Evolutionary conservation across 345 rosid genomes (phyloP).

Genomic region (Mangifera indica): DNA sequence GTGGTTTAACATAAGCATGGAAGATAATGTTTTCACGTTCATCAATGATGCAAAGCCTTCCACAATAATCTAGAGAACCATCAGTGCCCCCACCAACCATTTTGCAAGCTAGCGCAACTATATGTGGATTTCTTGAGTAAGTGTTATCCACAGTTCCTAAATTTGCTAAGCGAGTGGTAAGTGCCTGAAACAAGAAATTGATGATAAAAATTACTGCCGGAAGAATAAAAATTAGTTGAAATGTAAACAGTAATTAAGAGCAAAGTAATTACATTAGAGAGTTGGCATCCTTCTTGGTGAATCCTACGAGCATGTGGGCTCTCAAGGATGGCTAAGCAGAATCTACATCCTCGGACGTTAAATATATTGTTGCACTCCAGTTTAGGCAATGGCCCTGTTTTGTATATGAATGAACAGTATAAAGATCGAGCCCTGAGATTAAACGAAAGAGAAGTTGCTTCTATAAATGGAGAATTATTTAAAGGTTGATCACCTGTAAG

Average conservation of each 20-base stretch:
- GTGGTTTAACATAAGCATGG: slow-evolving; percentile 76
- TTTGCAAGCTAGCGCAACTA: slow-evolving; percentile 82
- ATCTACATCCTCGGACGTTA: slow-evolving; percentile 68
- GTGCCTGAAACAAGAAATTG: slow-evolving; percentile 38
- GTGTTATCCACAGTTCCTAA: slow-evolving; percentile 56
- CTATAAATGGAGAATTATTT: no score
- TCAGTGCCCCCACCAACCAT: slow-evolving; percentile 96
- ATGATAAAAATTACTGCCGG: not conserved
- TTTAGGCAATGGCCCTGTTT: slow-evolving; percentile 78
- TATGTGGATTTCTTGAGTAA: slow-evolving; percentile 44
- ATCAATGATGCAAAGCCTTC: slow-evolving; percentile 75
- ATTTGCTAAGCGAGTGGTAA: slow-evolving; percentile 52
- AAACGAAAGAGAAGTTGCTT: not conserved
- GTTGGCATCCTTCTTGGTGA: slow-evolving; percentile 83
- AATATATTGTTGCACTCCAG: slow-evolving; percentile 83
- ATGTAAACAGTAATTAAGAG: not conserved
- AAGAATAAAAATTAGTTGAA: no score
- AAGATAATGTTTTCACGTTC: slow-evolving; percentile 71
- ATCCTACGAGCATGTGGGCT: slow-evolving; percentile 55
- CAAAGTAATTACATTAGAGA: slow-evolving; percentile 42
- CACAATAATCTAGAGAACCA: slow-evolving; percentile 77
- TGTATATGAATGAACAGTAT: not conserved
- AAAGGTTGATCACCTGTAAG: slow-evolving; percentile 51
- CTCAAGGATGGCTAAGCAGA: slow-evolving; percentile 67
- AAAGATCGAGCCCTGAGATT: not conserved